Evolutionary conservation across 768 basidiomycete genomes (phyloP).

Genomic region (Boletus rubropictus): DNA sequence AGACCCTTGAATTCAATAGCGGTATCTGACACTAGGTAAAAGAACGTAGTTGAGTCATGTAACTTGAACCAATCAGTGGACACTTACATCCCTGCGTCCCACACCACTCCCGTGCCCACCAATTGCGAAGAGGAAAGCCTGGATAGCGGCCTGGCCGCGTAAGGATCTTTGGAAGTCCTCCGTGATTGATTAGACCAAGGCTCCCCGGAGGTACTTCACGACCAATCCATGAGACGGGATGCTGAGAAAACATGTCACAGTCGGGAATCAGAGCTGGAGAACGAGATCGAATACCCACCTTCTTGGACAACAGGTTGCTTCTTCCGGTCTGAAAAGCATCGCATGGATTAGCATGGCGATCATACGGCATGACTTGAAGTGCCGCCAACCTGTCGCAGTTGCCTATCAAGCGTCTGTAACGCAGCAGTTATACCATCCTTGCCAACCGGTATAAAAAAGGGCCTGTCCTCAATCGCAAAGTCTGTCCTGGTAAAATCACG

Average conservation of each 20-base stretch:
- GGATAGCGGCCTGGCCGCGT: constrained; percentile 76
- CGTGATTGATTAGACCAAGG: constrained; percentile 74
- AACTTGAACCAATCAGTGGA: neutral
- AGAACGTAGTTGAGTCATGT: neutral
- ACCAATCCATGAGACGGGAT: constrained; percentile 65
- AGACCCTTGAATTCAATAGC: constrained; percentile 77
- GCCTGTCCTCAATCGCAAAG: constrained; percentile 49
- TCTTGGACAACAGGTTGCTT: constrained; percentile 55
- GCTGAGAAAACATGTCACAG: constrained; percentile 23
- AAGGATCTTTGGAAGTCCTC: constrained; percentile 73
- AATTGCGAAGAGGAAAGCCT: constrained; percentile 66
- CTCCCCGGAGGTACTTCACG: constrained; percentile 65
- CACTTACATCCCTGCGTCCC: constrained; percentile 64
- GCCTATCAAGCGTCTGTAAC: constrained; percentile 60
- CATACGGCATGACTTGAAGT: neutral
- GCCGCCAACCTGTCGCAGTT: constrained; percentile 41
- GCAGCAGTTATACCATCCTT: constrained; percentile 65
- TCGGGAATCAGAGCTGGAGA: neutral
- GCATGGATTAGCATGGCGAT: constrained; percentile 3
- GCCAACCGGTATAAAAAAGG: constrained; percentile 67
- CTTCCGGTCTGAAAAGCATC: constrained; percentile 45
- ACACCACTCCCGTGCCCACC: constrained; percentile 76
- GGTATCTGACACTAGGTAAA: constrained; percentile 63
- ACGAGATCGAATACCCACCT: constrained; percentile 31
- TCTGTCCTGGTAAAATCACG: constrained; percentile 46